Percentiles rank a stretch among this genome's conserved stretches.
These are phyloP conservation scores for Rhizopogon roseolus DNA, from an alignment of 768 basidiomycete genomes.

Conservation along the genomic window DNA sequence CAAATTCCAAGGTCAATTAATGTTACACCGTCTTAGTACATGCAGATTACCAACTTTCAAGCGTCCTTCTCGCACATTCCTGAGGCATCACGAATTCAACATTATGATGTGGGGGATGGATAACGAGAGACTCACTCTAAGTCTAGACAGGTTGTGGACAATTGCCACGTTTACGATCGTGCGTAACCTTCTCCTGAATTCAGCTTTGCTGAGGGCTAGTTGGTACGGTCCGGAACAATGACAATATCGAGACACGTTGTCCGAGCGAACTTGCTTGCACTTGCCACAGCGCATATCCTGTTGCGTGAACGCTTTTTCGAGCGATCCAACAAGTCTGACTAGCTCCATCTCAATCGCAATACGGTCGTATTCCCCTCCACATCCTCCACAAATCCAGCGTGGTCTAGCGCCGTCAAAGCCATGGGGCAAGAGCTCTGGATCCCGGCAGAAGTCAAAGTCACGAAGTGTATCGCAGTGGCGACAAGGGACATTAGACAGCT, in stretches of 20 bases:
- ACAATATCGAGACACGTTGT: conserved; percentile 83
- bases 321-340: conserved; percentile 64
- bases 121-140: conserved; percentile 48
- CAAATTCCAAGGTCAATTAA: not conserved
- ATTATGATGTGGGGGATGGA: not conserved
- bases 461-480: conserved; percentile 78
- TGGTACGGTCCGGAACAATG: conserved; percentile 84
- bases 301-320: conserved; percentile 75
- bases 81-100: conserved; percentile 6
- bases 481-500: conserved; percentile 84
- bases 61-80: conserved; percentile 35
- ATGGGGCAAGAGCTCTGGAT: conserved; percentile 72
- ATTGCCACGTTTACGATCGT: conserved; percentile 83
- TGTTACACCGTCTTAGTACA: not conserved
- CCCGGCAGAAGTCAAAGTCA: conserved; percentile 95
- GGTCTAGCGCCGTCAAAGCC: conserved; percentile 40
- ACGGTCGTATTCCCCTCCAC: conserved; percentile 87
- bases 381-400: conserved; percentile 68
- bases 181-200: conserved; percentile 64
- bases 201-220: conserved; percentile 66
- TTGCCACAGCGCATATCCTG: conserved; percentile 88
- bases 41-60: conserved; percentile 31
- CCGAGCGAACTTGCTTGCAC: conserved; percentile 87
- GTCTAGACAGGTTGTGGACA: conserved; percentile 60
- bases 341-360: conserved; percentile 81